A percentile compares a stretch with the other conserved stretches of the same genome.
These are phyloP conservation scores for Colletotrichum australisinense DNA, from an alignment of 2,329 filamentous ascomycete species.

Conservation along the genomic window DNA sequence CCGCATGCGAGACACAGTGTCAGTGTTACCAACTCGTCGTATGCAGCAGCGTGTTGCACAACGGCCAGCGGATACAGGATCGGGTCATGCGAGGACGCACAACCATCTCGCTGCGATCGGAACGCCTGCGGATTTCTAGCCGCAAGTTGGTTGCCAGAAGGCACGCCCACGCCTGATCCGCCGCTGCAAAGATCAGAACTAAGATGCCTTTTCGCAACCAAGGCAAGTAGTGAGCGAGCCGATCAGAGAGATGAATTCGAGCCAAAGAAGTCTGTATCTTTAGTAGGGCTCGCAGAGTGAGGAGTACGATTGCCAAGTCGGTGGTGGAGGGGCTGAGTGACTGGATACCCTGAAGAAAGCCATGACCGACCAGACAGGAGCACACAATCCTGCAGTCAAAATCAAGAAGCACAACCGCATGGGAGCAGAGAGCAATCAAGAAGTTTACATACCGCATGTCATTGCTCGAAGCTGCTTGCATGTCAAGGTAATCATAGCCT, in stretches of 20 bases:
- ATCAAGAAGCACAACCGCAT: too few relatives aligned
- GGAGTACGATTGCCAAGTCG: background rate
- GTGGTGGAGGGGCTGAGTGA: constrained; percentile 11
- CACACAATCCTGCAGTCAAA: constrained; percentile 1
- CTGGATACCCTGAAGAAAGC: constrained; percentile 16
- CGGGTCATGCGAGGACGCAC: constrained; percentile 50
- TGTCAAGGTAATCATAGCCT: constrained; percentile 66
- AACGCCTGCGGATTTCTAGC: constrained; percentile 46
- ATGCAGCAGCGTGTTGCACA: constrained; percentile 60
- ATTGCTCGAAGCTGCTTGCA: constrained; percentile 55
- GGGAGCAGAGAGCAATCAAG: too few relatives aligned
- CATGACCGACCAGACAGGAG: constrained; percentile 33
- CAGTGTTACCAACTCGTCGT: constrained; percentile 50
- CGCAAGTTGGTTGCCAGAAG: constrained; percentile 47
- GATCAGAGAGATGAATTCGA: background rate
- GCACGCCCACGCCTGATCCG: constrained; percentile 48
- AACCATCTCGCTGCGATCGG: constrained; percentile 48
- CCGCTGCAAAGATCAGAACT: background rate
- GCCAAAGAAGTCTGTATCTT: constrained; percentile 3
- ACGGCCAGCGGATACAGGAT: constrained; percentile 51
- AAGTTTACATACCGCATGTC: constrained; percentile 65
- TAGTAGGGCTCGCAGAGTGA: constrained; percentile 1
- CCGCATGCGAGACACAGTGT: constrained; percentile 47
- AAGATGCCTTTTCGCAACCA: too few relatives aligned
- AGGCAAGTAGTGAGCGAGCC: too few relatives aligned